These are phyloP conservation scores for Camptophora hylomeconis DNA, from an alignment of 2,329 filamentous ascomycete species.

Conservation along the genomic window DNA sequence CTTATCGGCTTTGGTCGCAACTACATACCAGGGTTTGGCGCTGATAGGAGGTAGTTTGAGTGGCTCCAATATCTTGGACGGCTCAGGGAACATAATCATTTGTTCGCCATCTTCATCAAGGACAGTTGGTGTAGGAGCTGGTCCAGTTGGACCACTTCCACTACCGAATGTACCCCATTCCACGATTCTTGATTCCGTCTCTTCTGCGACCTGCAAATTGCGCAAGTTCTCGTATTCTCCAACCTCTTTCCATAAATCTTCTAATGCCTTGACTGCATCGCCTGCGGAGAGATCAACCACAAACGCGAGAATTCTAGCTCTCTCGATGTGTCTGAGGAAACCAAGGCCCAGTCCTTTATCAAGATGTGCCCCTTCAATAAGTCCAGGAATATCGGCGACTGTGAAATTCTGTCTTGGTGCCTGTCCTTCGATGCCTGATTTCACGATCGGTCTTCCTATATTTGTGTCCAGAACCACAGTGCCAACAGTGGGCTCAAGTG, in stretches of 20 bases:
- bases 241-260: slow-evolving; percentile 81
- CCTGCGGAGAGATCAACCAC: slow-evolving; percentile 75
- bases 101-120: slow-evolving; percentile 6
- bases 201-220: slow-evolving; percentile 55
- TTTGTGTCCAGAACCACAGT: slow-evolving; percentile 87
- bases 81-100: slow-evolving; percentile 10
- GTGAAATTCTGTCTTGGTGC: slow-evolving; percentile 66
- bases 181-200: slow-evolving; percentile 45
- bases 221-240: slow-evolving; percentile 74
- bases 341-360: slow-evolving; percentile 83
- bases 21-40: slow-evolving; percentile 95
- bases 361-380: slow-evolving; percentile 84
- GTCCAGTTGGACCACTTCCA: neutral
- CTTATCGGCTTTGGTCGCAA: slow-evolving; percentile 84
- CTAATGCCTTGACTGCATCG: slow-evolving; percentile 64
- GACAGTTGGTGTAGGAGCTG: slow-evolving; percentile 6
- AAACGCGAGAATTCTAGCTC: slow-evolving; percentile 83
- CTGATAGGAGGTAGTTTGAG: slow-evolving; percentile 57
- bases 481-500: slow-evolving; percentile 85
- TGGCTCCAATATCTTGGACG: slow-evolving; percentile 26
- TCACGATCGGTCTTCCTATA: slow-evolving; percentile 54
- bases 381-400: slow-evolving; percentile 86
- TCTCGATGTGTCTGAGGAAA: slow-evolving; percentile 88
- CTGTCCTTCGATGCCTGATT: slow-evolving; percentile 32
- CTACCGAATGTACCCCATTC: slow-evolving; percentile 30